Percentiles rank a stretch among this genome's conserved stretches.
Conservation (phyloP, 2,329 filamentous ascomycete genomes). For the Amesomyces nigricolor region DNA sequence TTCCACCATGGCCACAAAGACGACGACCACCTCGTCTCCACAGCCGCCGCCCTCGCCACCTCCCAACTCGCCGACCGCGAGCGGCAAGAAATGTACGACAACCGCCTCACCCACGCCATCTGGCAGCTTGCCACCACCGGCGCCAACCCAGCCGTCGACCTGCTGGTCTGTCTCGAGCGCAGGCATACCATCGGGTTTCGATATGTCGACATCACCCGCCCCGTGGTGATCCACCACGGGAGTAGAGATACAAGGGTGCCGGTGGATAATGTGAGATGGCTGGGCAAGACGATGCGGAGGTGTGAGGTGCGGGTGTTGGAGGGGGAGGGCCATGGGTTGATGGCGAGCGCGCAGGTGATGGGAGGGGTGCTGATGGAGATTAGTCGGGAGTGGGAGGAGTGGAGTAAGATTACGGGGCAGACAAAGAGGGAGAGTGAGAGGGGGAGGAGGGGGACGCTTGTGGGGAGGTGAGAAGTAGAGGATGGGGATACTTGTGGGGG, state of each 20-base stretch:
- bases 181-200: constrained; percentile 89
- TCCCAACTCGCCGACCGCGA: constrained; percentile 63
- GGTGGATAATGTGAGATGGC: constrained; percentile 90
- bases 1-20: constrained; percentile 23
- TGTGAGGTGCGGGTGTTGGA: constrained; percentile 89
- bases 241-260: constrained; percentile 86
- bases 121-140: constrained; percentile 89
- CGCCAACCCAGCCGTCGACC: constrained; percentile 88
- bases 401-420: constrained; percentile 56
- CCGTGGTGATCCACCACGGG: constrained; percentile 91
- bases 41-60: constrained; percentile 39
- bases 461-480: constrained; percentile 19
- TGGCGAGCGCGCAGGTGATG: constrained; percentile 94
- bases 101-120: constrained; percentile 81
- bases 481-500: background rate
- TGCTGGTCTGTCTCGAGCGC: constrained; percentile 87
- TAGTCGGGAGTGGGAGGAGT: constrained; percentile 87
- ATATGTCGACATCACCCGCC: constrained; percentile 89
- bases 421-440: constrained; percentile 25
- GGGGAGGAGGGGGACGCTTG: constrained; percentile 27
- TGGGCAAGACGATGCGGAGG: constrained; percentile 86
- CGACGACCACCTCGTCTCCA: constrained; percentile 36
- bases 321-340: constrained; percentile 88
- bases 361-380: constrained; percentile 92
- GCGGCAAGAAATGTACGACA: constrained; percentile 71